Evolutionary conservation across 371 early-diverging fungal genomes (phyloP).

Genomic region (Mucor velutinosus): DNA sequence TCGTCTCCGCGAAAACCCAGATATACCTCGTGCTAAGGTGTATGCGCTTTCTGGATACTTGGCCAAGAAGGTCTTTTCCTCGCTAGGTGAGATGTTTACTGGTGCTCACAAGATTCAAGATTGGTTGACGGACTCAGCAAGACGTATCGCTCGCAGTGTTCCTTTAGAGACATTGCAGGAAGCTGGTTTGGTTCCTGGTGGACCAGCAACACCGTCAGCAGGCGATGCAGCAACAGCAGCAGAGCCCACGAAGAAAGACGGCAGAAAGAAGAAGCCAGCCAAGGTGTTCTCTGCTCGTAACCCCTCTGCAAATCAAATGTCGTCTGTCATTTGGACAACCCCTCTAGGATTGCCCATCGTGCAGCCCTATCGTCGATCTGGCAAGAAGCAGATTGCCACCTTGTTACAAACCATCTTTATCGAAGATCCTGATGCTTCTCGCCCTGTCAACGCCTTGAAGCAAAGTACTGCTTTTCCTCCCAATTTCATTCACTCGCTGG

Average conservation of each 20-base stretch:
- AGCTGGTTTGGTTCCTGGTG: constrained; percentile 31
- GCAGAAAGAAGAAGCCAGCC: constrained; percentile 10
- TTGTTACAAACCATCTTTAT: constrained; percentile 82
- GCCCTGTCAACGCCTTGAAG: constrained; percentile 89
- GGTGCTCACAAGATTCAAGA: constrained; percentile 91
- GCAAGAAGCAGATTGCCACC: constrained; percentile 70
- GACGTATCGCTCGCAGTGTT: constrained; percentile 80
- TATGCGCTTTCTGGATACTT: constrained; percentile 67
- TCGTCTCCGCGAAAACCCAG: constrained; percentile 76
- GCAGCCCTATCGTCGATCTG: constrained; percentile 91
- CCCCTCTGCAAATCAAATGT: constrained; percentile 66
- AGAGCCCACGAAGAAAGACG: background rate
- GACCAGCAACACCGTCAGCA: background rate
- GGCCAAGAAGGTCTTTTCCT: constrained; percentile 83
- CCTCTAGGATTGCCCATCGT: constrained; percentile 94
- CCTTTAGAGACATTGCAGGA: constrained; percentile 64
- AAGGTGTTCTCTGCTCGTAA: constrained; percentile 52
- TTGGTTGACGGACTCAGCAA: constrained; percentile 93
- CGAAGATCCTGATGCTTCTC: constrained; percentile 66
- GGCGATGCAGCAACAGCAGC: background rate
- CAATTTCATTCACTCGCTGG: constrained; percentile 97
- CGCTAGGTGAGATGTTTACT: constrained; percentile 88
- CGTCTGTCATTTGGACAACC: constrained; percentile 96
- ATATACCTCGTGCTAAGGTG: constrained; percentile 60
- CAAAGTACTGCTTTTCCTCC: constrained; percentile 98